Evolutionary conservation across 495 filamentous ascomycete genomes (phyloP), one percentile per base, ranked within the genome.

Genomic region (Lepraria neglecta): DNA sequence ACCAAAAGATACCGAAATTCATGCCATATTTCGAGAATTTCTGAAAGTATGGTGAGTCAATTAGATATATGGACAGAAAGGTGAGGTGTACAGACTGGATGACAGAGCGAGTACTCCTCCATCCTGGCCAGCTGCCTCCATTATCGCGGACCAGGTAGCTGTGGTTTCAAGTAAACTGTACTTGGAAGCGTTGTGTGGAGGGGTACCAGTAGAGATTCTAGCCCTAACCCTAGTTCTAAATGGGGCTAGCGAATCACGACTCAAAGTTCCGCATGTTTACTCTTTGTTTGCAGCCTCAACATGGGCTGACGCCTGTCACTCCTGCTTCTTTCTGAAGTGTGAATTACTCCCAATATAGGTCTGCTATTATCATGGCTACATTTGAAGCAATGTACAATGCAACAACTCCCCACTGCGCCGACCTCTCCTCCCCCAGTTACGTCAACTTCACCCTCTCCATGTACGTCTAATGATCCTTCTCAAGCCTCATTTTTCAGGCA

Each of bases 371-470:
- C 7, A 38, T 38, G 9, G 35, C 7, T 38, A 38, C 1, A 7
- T 38, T 38, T 6, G 3, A 30, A 21, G 35, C 10, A 15, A 60
- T 60, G 40, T 48, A 51, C 11, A 47, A 45, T 12, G 30, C 40
- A 14, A 35, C 42, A 15, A 56, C 19, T 11, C 30, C 10, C 51
- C 35, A 67, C 52, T 71, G 69, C 46, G 52, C 66, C 12, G 62
- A 59, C 28, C 63, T 70, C 12, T 53, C 57, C 35, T 67, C 69
- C 27, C 69, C 69, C 15, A 64, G 58, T 47, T 60, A 61, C 40
- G 38, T 63, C 51, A 71, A 71, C 57, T 71, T 71, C 56, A 60
- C 43, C 47, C 60, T 70, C 38, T 71, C 69, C 33, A 53, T 70
- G 69, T 71, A 63, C 17, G 64, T 60, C 31, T 56, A 15, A 21